phyloP scores from a whole-genome alignment of 2,329 filamentous ascomycete genomes.

The Lecanoromycetidae sp. region DNA sequence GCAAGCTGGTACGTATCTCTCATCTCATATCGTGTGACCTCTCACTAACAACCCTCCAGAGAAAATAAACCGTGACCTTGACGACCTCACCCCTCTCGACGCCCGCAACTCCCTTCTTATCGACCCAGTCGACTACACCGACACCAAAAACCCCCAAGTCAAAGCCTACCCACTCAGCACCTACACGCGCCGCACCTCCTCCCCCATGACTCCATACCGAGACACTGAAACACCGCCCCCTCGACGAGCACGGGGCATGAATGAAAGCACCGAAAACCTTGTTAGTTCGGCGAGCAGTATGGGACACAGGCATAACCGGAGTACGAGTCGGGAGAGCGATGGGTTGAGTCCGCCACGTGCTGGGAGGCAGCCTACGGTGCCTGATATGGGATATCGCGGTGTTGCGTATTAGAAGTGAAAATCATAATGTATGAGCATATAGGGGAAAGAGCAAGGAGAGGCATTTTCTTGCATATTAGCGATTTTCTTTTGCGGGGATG shows the following conservation, averaged over 20 bases:
- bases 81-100: conserved; percentile 75
- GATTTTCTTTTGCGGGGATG: neutral
- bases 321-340: conserved; percentile 11
- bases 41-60: conserved; percentile 39
- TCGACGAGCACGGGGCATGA: conserved; percentile 3
- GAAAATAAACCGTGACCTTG: conserved; percentile 62
- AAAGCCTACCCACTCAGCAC: conserved; percentile 16
- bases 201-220: conserved; percentile 8
- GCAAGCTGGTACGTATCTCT: conserved; percentile 60
- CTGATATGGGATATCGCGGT: conserved; percentile 13
- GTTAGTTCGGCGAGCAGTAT: conserved; percentile 14
- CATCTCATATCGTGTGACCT: neutral
- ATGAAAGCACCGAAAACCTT: conserved; percentile 15
- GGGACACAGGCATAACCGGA: conserved; percentile 14
- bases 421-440: neutral
- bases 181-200: conserved; percentile 9
- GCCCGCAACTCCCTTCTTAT: conserved; percentile 77
- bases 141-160: conserved; percentile 12
- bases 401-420: conserved; percentile 8
- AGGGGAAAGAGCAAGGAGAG: neutral
- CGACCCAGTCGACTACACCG: conserved; percentile 41
- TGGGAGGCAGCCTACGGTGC: conserved; percentile 14
- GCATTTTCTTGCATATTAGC: neutral
- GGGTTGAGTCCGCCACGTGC: conserved; percentile 7
- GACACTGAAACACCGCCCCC: conserved; percentile 16